These are phyloP conservation scores for Ustanciosporium gigantosporum DNA, from an alignment of 1,284 basidiomycete species.

Conservation along the genomic window DNA sequence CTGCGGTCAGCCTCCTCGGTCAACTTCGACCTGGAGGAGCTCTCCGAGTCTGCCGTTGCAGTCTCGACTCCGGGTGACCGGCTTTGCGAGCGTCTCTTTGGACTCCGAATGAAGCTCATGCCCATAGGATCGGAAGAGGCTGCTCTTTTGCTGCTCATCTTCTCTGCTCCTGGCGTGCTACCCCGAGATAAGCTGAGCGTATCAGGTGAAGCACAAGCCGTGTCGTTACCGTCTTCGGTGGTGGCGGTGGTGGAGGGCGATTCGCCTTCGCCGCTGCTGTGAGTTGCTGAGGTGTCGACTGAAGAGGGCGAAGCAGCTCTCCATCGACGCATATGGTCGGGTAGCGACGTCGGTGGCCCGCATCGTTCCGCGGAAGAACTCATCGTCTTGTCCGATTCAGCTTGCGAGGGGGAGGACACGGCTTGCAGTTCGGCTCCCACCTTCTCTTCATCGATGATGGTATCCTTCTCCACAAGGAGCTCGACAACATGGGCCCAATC, in stretches of 20 bases:
- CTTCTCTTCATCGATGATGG: constrained; percentile 26
- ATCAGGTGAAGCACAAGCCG: constrained; percentile 23
- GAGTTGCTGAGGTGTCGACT: constrained; percentile 23
- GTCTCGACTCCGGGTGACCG: constrained; percentile 26
- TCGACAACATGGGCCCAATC: constrained; percentile 47
- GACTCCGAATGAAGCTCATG: constrained; percentile 41
- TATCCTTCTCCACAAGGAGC: constrained; percentile 34
- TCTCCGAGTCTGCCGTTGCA: not conserved
- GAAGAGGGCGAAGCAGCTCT: constrained; percentile 46
- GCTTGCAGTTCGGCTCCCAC: constrained; percentile 32
- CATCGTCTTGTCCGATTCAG: not conserved
- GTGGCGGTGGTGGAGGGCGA: constrained; percentile 42
- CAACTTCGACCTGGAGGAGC: not conserved
- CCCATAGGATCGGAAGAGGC: constrained; percentile 44
- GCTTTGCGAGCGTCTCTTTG: constrained; percentile 45
- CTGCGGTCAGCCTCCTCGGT: not conserved
- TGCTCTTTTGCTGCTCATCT: constrained; percentile 38
- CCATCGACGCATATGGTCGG: constrained; percentile 48
- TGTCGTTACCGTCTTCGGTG: constrained; percentile 42
- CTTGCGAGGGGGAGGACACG: not conserved
- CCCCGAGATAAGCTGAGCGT: constrained; percentile 18
- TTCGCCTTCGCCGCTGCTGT: constrained; percentile 1
- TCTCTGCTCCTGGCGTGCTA: constrained; percentile 33
- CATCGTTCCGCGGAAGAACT: constrained; percentile 3
- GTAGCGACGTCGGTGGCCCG: constrained; percentile 26